Base-by-base conservation (phyloP, 2,329 filamentous ascomycete genomes). In the Metarhizium guizhouense region DNA sequence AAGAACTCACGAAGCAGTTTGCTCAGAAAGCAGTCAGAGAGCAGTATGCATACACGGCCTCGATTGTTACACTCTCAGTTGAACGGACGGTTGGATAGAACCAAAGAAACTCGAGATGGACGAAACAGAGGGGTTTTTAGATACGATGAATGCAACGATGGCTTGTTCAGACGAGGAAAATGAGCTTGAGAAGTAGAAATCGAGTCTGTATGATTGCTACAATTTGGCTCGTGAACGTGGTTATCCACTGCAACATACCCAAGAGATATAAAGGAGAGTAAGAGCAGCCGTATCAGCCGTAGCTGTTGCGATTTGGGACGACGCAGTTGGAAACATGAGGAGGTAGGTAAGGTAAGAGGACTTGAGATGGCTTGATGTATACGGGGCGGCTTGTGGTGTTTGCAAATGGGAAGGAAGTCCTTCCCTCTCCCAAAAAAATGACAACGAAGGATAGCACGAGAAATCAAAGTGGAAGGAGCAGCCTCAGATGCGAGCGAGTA, bases 41-140 rank as follows among this genome's bases (percentile, higher is more conserved):
- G 56, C 56, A 61, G 63, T 74, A 74, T 66, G 60, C 68, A 73
- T 75, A 74, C 64, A 73, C 68, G 64, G 56, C 57, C 62, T 58
- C 56, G 54, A 53, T 45, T 38, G 48, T 49, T 40, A 59, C 61
- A 55, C 60, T 61, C 60, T 60, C 67, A 65, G 50, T 59, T 42
- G 51, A 56, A 56, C n/a, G 18, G 55, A 43, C 54, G 52, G 30
- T 52, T 29, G 8, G 32, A 32, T 34, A 36, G 54, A 54, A 48
- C 53, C 55, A 50, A 36, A 34, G 54, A 54, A 54, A 52, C 55
- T 51, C 47, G 49, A 53, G 45, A 48, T 45, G 51, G 56, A 34
- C 32, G 47, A 58, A 54, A 53, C 56, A 59, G 57, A 55, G 50
- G 47, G 48, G 25, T 51, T 47, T 56, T 52, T 54, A 56, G 49